Base-by-base conservation (phyloP, 768 basidiomycete species). In the Termitomyces sp. region DNA sequence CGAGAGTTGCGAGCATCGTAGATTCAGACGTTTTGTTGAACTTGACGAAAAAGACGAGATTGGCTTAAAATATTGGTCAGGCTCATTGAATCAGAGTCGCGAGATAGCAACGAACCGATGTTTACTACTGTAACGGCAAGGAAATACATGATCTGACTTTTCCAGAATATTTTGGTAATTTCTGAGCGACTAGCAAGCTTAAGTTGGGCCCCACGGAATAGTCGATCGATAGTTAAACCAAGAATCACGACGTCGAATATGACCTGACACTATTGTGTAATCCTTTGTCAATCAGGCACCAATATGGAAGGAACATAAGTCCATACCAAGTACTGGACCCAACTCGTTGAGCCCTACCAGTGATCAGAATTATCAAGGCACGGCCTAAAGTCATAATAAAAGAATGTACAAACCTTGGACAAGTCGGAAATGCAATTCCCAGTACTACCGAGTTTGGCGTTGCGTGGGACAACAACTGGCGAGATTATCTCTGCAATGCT, bases 81-180 rank as follows among this genome's bases (percentile, higher is more conserved):
- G 10, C 8, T 40, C 5, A 20, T 32, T n/a, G 40, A 6, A 13
- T 14, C 23, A 12, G 23, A 18, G 12, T 58, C 13, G 7, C 5
- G 12, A 50, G 46, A 23, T 28, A 18, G 38, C 7, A 30, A 61
- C 65, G 50, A n/a, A 66, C 65, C 51, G 14, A 64, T 62, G 46
- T 66, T 66, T 16, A 61, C 41, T 26, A 43, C 57, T 28, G 65
- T 66, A 26, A 66, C 65, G 8, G 65, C 63, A 26, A 64, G 20
- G 41, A 66, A 66, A 43, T 66, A 66, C 63, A 64, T 64, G 56
- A 66, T 41, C 48, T 66, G 65, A 33, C 63, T 66, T 40, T 66
- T 63, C 65, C 65, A 66, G 32, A 66, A 64, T 13, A 43, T 64
- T 58, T 52, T 64, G 14, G 65, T 66, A 35, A 66, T 64, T 26